A percentile compares a stretch with the other conserved stretches of the same genome.
Conservation (phyloP, 148 eudicot genomes). For the Amaranthus cruentus region DNA sequence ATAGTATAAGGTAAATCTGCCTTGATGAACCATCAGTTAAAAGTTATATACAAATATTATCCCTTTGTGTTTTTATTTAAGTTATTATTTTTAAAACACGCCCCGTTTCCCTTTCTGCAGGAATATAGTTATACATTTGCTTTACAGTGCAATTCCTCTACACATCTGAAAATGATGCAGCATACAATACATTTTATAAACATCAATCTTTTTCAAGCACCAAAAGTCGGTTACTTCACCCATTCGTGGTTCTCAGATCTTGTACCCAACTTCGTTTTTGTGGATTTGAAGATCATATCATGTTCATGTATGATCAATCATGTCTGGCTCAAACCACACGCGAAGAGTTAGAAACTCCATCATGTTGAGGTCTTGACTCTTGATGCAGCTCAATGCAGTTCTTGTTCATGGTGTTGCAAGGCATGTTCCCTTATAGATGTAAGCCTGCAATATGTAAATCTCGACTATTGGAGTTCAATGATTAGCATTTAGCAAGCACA, state of each 20-base stretch:
- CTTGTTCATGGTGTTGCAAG: not conserved
- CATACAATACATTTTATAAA: too few relatives aligned
- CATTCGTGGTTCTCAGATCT: not conserved
- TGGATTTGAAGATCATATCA: not conserved
- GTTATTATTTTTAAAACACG: too few relatives aligned
- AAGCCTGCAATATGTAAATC: not conserved
- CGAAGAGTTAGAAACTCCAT: not conserved
- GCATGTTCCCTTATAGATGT: not conserved
- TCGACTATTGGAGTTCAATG: not conserved
- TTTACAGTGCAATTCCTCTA: not conserved
- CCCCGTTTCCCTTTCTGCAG: not conserved
- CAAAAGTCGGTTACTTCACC: not conserved
- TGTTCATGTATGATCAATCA: not conserved
- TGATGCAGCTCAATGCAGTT: not conserved
- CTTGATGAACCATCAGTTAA: not conserved
- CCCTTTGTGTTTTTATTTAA: not conserved
- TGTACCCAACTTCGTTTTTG: not conserved
- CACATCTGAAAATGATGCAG: too few relatives aligned
- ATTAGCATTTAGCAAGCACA: too few relatives aligned
- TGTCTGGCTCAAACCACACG: not conserved
- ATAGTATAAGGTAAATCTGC: not conserved
- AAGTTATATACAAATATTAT: not conserved
- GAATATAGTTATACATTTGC: not conserved
- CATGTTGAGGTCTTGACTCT: not conserved
- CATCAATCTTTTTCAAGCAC: not conserved